Conservation (phyloP, 2,329 filamentous ascomycete species). For the Conoideocrella luteorostrata region DNA sequence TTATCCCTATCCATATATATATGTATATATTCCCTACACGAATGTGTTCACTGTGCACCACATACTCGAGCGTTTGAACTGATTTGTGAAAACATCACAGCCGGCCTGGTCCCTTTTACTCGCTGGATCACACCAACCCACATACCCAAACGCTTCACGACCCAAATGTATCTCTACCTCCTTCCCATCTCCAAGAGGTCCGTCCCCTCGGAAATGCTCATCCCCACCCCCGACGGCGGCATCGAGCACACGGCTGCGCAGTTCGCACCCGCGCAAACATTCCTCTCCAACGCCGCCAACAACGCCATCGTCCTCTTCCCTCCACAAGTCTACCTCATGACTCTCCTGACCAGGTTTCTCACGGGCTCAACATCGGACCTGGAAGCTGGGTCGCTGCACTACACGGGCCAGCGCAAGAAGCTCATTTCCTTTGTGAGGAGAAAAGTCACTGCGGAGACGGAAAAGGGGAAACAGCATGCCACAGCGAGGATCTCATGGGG, state of each 20-base stretch:
- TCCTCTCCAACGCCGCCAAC: conserved; percentile 57
- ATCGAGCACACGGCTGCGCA: conserved; percentile 63
- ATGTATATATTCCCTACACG: too few species aligned
- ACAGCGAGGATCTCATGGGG: conserved; percentile 47
- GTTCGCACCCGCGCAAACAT: conserved; percentile 65
- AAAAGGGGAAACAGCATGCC: conserved; percentile 30
- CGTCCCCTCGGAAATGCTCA: conserved; percentile 42
- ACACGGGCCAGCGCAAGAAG: conserved; percentile 40
- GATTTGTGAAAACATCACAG: too few species aligned
- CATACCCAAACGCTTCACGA: conserved; percentile 73
- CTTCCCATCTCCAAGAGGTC: conserved; percentile 50
- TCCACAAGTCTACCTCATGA: conserved; percentile 74
- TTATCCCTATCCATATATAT: not conserved
- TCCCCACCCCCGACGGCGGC: conserved; percentile 67
- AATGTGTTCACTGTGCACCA: too few species aligned
- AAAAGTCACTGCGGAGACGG: conserved; percentile 35
- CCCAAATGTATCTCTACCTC: conserved; percentile 95
- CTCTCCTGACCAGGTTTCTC: conserved; percentile 50
- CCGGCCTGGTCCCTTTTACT: conserved; percentile 72
- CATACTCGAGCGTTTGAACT: too few species aligned
- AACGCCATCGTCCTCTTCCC: conserved; percentile 81
- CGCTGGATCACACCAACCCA: conserved; percentile 81
- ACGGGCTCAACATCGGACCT: conserved; percentile 24
- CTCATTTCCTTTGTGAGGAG: conserved; percentile 48
- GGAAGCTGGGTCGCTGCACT: conserved; percentile 26